A percentile compares a stretch with the other conserved stretches of the same genome.
Conservation (phyloP, 73 alveolate genomes). For the Tetrahymena borealis region DNA sequence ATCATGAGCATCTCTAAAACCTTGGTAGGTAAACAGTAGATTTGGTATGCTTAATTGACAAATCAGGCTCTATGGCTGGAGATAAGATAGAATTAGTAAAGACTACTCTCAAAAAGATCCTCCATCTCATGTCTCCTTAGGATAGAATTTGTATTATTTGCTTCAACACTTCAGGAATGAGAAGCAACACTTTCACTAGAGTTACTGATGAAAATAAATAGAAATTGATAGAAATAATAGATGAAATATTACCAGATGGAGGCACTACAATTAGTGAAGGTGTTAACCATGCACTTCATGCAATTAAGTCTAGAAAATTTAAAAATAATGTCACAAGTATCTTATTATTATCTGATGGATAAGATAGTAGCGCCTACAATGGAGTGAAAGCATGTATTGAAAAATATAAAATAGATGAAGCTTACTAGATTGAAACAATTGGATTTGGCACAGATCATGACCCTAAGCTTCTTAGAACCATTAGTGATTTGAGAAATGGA, state of each 20-base stretch:
- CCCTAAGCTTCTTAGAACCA: not conserved
- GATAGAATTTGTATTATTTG: not conserved
- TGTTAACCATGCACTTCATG: constrained; percentile 38
- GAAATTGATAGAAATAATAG: not conserved
- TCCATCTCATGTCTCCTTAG: not conserved
- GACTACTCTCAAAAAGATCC: not conserved
- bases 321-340: constrained; percentile 46
- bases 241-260: not conserved
- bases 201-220: not conserved
- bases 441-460: not conserved
- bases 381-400: not conserved
- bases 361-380: constrained; percentile 22
- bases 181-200: not conserved
- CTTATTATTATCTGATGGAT: constrained; percentile 68
- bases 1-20: not conserved
- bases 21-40: not conserved
- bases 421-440: not conserved
- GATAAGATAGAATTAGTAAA: not conserved
- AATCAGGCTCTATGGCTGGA: not conserved
- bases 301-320: constrained; percentile 43
- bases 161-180: not conserved
- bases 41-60: not conserved
- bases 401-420: not conserved
- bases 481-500: not conserved
- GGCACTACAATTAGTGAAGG: constrained; percentile 58